These are phyloP conservation scores for Stygiomarasmius scandens DNA, from an alignment of 1,284 basidiomycete genomes.

Conservation along the genomic window DNA sequence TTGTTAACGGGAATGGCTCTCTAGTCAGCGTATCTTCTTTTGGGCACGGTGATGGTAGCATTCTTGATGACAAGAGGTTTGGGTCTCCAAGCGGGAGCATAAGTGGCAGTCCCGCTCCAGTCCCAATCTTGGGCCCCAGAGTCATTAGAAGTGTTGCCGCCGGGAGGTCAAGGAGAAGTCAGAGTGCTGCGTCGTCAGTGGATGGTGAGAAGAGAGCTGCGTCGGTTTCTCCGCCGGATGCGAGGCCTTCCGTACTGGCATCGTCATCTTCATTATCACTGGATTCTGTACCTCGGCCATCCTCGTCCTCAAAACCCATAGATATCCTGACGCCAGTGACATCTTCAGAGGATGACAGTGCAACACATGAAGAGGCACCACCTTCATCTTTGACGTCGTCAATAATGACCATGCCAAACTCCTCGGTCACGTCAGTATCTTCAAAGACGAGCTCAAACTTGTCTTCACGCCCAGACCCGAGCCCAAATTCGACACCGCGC, in stretches of 20 bases:
- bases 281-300: neutral
- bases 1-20: constrained; percentile 36
- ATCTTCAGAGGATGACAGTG: no score
- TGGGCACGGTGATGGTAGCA: constrained; percentile 15
- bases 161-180: constrained; percentile 41
- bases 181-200: constrained; percentile 22
- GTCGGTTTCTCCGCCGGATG: neutral
- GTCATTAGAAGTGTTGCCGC: constrained; percentile 61
- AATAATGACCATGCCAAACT: no score
- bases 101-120: constrained; percentile 18
- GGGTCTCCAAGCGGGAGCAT: constrained; percentile 22
- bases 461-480: no score
- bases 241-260: neutral
- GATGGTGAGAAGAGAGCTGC: constrained; percentile 1
- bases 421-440: no score
- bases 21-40: constrained; percentile 34
- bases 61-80: constrained; percentile 3
- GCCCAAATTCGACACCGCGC: no score
- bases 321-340: no score
- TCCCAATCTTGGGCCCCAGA: constrained; percentile 39
- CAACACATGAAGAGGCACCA: neutral
- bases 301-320: constrained; percentile 1
- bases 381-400: no score
- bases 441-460: no score
- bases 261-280: neutral